Evolutionary conservation across 176 grass and related monocot species (phyloP), one percentile per base, ranked within the genome.

Genomic region (Puya raimondii): DNA sequence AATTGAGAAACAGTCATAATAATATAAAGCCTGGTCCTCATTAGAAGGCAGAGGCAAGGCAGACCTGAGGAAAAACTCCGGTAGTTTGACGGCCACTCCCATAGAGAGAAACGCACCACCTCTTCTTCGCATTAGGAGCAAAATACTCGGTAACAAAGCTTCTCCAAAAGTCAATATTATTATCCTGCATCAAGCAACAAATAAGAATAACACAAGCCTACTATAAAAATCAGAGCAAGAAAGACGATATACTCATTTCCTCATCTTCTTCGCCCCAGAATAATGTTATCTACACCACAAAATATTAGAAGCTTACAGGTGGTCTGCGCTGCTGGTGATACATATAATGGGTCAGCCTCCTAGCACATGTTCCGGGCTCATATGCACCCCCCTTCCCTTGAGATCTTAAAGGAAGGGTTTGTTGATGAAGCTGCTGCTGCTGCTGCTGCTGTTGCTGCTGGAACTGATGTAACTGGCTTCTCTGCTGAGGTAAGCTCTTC

Each of bases 51-150:
- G 12, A 12, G 72, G 51, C 5, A 29, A 77, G 71, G 33, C 57
- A 78, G 23, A 96, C 92, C 94, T 99, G 94, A 64, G 94, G 94
- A 42, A 93, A 99, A 90, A 99, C 94, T 66, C 94, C 94, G n/a
- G 94, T 99, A 64, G 94, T 90, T 87, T 99, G 94, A 10, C 94
- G 89, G 17, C 89, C 80, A 72, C 81, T 99, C 78, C 94, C 89
- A 51, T 99, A 99, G 23, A 93, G 94, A 65, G 94, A 99, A 48
- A 99, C 89, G 61, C 94, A 99, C 94, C 94, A 99, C 75, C 89
- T 99, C 70, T 99, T 99, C 72, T 92, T 99, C 23, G 94, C 94
- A 84, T 70, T 88, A 64, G 94, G 89, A 26, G 94, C 87, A 70
- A 90, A 99, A 74, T 93, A 99, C 50, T 99, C 94, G 23, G 88